These are phyloP conservation scores for Plenodomus tracheiphilus DNA, from an alignment of 2,329 filamentous ascomycete species.

Conservation along the genomic window DNA sequence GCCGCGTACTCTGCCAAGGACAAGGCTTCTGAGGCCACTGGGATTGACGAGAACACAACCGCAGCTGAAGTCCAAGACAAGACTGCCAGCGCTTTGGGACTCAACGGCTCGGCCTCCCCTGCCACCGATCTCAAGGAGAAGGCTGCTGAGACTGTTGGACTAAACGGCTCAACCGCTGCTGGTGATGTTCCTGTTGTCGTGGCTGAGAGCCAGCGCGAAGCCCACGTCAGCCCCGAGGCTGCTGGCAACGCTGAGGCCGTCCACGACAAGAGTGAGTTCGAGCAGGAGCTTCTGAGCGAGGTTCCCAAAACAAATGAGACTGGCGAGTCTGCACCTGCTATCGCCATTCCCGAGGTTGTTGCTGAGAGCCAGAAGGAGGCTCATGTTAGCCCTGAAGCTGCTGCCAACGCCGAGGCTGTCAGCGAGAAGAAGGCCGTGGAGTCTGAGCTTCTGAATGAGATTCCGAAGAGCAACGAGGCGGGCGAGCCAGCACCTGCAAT, in stretches of 20 bases:
- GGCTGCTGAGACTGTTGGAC: constrained; percentile 44
- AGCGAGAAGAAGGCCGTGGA: constrained; percentile 72
- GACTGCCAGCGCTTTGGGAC: constrained; percentile 21
- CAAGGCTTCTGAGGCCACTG: constrained; percentile 42
- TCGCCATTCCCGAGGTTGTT: constrained; percentile 58
- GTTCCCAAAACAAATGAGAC: constrained; percentile 45
- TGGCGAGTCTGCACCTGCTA: constrained; percentile 43
- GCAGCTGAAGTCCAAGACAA: constrained; percentile 30
- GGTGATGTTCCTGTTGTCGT: constrained; percentile 61
- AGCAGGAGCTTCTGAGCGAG: constrained; percentile 63
- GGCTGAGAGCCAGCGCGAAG: constrained; percentile 70
- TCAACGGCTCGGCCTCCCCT: constrained; percentile 40
- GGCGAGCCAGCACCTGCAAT: constrained; percentile 35
- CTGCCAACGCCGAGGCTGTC: constrained; percentile 65
- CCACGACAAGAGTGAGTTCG: constrained; percentile 68
- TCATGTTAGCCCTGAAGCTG: constrained; percentile 65
- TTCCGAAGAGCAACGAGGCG: constrained; percentile 47
- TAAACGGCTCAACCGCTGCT: constrained; percentile 45
- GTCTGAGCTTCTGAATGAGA: constrained; percentile 61
- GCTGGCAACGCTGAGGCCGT: constrained; percentile 66
- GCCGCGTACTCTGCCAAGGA: constrained; percentile 38
- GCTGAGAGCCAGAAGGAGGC: constrained; percentile 72
- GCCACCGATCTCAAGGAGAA: constrained; percentile 19
- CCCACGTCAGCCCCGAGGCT: constrained; percentile 65
- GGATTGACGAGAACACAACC: constrained; percentile 47